Conservation (phyloP, 495 filamentous ascomycete genomes). For the Xylaria castorea region DNA sequence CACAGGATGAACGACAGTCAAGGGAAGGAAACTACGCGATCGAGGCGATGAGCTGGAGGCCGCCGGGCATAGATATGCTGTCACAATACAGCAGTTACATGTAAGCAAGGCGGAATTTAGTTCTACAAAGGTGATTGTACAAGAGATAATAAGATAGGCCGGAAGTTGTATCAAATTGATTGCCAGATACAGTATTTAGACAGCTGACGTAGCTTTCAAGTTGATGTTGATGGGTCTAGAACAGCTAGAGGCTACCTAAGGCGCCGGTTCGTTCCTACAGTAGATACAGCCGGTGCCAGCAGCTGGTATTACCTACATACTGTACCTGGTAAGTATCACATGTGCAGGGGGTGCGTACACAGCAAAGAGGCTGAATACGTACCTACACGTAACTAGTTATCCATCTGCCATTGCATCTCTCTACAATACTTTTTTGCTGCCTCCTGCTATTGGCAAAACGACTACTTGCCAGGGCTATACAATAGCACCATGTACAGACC, state of each 20-base stretch:
- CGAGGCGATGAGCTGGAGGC: constrained; percentile 4
- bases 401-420: neutral
- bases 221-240: constrained; percentile 7
- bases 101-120: constrained; percentile 5
- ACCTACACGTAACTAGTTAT: neutral
- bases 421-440: too few relatives aligned
- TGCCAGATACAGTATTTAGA: neutral
- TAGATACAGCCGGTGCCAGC: constrained; percentile 14
- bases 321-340: neutral
- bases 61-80: neutral
- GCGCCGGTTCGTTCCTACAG: too few relatives aligned
- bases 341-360: neutral
- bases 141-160: neutral
- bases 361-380: neutral
- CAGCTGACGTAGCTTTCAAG: constrained; percentile 42
- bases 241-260: neutral
- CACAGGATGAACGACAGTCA: constrained; percentile 16
- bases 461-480: neutral
- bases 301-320: neutral
- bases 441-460: too few relatives aligned
- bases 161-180: constrained; percentile 18
- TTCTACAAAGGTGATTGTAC: neutral
- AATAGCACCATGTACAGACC: neutral
- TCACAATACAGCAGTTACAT: constrained; percentile 3
- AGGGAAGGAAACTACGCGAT: neutral